These are phyloP conservation scores for Xylaria sp. DNA, from an alignment of 2,329 filamentous ascomycete species.

Conservation along the genomic window DNA sequence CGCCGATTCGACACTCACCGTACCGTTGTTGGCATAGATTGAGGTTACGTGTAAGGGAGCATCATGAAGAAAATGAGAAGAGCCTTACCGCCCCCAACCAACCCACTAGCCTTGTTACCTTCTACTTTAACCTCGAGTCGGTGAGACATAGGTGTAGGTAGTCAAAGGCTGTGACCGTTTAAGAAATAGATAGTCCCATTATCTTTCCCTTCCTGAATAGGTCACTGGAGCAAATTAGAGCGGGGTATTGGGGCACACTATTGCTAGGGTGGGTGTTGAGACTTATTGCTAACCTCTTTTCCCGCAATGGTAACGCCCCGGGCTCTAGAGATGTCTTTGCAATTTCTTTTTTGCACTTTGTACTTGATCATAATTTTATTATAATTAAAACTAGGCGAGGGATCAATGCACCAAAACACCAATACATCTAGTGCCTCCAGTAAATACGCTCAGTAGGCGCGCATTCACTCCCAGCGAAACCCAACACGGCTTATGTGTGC, in stretches of 20 bases:
- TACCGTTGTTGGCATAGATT: not conserved
- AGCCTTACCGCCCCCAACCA: too few relatives aligned
- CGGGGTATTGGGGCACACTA: slow-evolving; percentile 16
- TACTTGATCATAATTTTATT: not conserved
- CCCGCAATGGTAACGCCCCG: slow-evolving; percentile 1
- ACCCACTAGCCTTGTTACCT: not conserved
- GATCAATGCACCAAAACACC: too few relatives aligned
- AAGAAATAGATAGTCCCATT: not conserved
- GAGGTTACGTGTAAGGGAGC: not conserved
- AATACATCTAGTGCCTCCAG: not conserved
- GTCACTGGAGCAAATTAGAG: slow-evolving; percentile 3
- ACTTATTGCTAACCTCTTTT: too few relatives aligned
- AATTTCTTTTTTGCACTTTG: not conserved
- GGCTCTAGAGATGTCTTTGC: not conserved
- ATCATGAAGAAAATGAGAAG: too few relatives aligned
- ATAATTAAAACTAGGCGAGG: too few relatives aligned
- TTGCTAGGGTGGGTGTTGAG: too few relatives aligned
- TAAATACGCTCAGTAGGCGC: not conserved
- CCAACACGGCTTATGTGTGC: slow-evolving; percentile 5
- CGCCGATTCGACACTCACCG: not conserved
- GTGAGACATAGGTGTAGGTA: not conserved
- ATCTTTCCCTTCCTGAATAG: too few relatives aligned
- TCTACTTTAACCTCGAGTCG: not conserved
- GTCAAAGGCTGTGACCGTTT: too few relatives aligned
- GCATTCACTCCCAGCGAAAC: not conserved